These are phyloP conservation scores for Dysphania ambrosioides DNA, from an alignment of 148 eudicot genomes.

Conservation along the genomic window DNA sequence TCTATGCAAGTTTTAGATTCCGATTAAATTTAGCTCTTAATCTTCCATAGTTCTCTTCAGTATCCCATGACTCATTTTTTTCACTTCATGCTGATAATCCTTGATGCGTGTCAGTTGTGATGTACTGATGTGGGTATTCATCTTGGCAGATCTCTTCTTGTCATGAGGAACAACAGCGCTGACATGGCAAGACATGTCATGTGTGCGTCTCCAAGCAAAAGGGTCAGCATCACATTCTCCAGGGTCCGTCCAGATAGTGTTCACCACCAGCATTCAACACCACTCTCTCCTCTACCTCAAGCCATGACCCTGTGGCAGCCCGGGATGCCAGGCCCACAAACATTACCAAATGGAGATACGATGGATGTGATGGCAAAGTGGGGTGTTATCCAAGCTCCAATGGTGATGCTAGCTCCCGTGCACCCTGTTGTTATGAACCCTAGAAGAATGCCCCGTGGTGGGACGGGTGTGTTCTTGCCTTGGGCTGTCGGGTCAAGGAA, in stretches of 20 bases:
- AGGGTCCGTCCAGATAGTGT: conserved; percentile 51
- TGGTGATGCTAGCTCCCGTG: conserved; percentile 67
- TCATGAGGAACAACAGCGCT: conserved; percentile 94
- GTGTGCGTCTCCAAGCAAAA: conserved; percentile 70
- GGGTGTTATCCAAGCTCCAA: conserved; percentile 55
- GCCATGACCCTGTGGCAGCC: conserved; percentile 80
- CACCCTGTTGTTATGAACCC: conserved; percentile 52
- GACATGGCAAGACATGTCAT: conserved; percentile 82
- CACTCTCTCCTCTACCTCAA: conserved; percentile 36
- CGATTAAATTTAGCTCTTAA: no score
- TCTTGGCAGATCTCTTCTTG: conserved; percentile 62
- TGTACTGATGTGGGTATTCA: background rate
- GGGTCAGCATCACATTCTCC: conserved; percentile 77
- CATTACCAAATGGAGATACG: conserved; percentile 36
- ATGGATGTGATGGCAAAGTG: conserved; percentile 57
- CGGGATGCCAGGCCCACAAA: conserved; percentile 40
- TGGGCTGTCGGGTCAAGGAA: conserved; percentile 68
- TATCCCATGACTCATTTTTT: no score
- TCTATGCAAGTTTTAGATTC: no score
- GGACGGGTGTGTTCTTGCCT: conserved; percentile 97
- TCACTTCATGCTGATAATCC: background rate
- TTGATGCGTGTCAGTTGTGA: no score
- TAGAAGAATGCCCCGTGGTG: conserved; percentile 50
- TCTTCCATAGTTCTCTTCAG: no score
- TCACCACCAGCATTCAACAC: conserved; percentile 31